A percentile compares a stretch with the other conserved stretches of the same genome.
phyloP scores from a whole-genome alignment of 1,284 basidiomycete genomes.

The Cronartium ribicola region DNA sequence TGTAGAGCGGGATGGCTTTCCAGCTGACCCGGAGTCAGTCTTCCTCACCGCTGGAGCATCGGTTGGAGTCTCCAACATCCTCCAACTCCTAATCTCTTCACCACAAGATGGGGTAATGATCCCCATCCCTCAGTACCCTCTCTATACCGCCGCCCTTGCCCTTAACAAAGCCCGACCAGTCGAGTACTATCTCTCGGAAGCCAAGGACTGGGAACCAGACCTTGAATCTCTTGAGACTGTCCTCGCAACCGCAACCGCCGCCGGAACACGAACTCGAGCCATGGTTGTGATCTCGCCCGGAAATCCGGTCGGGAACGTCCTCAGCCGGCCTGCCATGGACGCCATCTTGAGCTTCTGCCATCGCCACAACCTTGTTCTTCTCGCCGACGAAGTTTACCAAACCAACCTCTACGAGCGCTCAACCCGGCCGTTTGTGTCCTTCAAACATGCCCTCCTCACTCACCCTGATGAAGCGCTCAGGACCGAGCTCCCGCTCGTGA shows the following conservation, averaged over 20 bases:
- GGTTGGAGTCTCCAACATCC: slow-evolving; percentile 79
- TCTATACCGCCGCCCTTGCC: slow-evolving; percentile 91
- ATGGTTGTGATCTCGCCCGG: slow-evolving; percentile 94
- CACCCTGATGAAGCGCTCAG: slow-evolving; percentile 54
- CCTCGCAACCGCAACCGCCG: slow-evolving; percentile 64
- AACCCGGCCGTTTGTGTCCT: slow-evolving; percentile 74
- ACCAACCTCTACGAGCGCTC: slow-evolving; percentile 70
- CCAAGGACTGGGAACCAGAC: slow-evolving; percentile 78
- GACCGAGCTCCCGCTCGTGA: slow-evolving; percentile 64
- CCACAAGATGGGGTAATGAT: slow-evolving; percentile 73
- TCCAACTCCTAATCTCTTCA: slow-evolving; percentile 70
- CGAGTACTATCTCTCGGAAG: slow-evolving; percentile 83
- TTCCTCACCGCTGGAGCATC: slow-evolving; percentile 93
- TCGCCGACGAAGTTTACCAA: slow-evolving; percentile 96
- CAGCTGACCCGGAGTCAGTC: slow-evolving; percentile 76
- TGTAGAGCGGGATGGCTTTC: slow-evolving; percentile 79
- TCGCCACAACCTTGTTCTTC: slow-evolving; percentile 73
- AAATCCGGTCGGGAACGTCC: slow-evolving; percentile 83
- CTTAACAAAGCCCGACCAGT: slow-evolving; percentile 74
- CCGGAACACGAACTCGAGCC: slow-evolving; percentile 67
- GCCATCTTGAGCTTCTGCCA: slow-evolving; percentile 75
- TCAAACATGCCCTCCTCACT: slow-evolving; percentile 72
- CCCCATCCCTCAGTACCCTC: slow-evolving; percentile 95
- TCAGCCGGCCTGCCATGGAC: slow-evolving; percentile 67
- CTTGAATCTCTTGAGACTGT: slow-evolving; percentile 62